Percentiles rank a stretch among this genome's conserved stretches.
Conservation (phyloP, 176 grass and related monocot species). For the Secale cereale region DNA sequence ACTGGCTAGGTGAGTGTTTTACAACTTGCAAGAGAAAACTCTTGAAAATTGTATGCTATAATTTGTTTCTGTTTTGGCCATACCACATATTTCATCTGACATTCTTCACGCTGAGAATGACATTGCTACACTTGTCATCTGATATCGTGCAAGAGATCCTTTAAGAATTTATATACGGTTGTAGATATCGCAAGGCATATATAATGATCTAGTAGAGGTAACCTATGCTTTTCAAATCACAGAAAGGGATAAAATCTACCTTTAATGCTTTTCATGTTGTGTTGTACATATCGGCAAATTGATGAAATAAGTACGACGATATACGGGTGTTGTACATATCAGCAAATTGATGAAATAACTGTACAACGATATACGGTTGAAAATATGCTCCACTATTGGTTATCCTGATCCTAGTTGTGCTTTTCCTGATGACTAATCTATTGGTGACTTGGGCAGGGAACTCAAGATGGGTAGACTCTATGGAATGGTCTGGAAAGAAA, state of each 20-base stretch:
- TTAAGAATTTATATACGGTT: neutral
- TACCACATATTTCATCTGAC: neutral
- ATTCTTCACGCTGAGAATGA: neutral
- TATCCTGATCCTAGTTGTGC: neutral
- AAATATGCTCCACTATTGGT: neutral
- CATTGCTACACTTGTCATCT: neutral
- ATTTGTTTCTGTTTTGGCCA: neutral
- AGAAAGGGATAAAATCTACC: neutral
- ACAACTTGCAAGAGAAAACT: slow-evolving; percentile 11
- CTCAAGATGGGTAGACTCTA: slow-evolving; percentile 92
- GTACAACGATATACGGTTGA: neutral
- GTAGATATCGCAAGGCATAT: neutral
- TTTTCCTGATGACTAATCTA: neutral
- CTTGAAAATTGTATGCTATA: neutral
- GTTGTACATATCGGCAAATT: neutral
- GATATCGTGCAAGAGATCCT: neutral
- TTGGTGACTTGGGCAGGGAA: slow-evolving; percentile 51
- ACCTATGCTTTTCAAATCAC: neutral
- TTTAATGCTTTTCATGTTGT: neutral
- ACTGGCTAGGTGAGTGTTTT: slow-evolving; percentile 74
- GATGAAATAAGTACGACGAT: too few relatives aligned
- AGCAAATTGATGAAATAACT: neutral
- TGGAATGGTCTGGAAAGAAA: slow-evolving; percentile 89
- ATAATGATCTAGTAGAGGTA: neutral
- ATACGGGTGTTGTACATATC: too few relatives aligned